Base-by-base conservation (phyloP, 2,329 filamentous ascomycete species). In the Talaromyces sp. region DNA sequence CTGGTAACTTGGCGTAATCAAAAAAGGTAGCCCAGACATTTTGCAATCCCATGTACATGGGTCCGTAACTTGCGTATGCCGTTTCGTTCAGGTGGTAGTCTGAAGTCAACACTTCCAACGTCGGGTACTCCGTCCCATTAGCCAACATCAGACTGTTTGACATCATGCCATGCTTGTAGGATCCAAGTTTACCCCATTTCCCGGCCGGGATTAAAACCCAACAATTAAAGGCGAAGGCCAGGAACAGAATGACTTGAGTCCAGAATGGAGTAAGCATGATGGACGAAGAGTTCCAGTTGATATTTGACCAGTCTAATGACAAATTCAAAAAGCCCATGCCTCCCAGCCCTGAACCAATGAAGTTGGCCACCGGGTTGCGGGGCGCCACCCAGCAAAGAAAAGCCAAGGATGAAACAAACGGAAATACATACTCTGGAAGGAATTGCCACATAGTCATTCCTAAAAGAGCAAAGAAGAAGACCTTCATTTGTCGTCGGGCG, bases 321-420 rank as follows among this genome's bases (percentile, higher is more conserved):
- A 86, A 69, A 52, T 86, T 86, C 33, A 86, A 67, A 54, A 86
- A 79, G 0, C 82, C 83, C 80, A 86, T 84, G 4, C 83, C 83
- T 3, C 83, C 83, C n/a, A 85, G 76, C 0, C 83, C 83, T 4
- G 80, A 78, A 1, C 83, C 83, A 16, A 86, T 70, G 58, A 86
- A 86, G 60, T 86, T 86, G 55, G 82, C 83, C 0, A 79, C 75
- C 2, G 75, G 66, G 58, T 84, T 86, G 14, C 75, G 74, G 1
- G 82, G 83, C 2, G 83, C 83, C 2, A 86, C 82, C 83, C 83
- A 86, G 69, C 84, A 86, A 4, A 86, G 74, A 46, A 86, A 84
- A 2, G 83, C 82, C 7, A 86, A 72, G 0, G 83, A 85, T 7
- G 78, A 81, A 1, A 84, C 72, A 64, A 86, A 81, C 0, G 83